Base-by-base conservation (phyloP, 208 protist genomes). In the Crithidia fasciculata region DNA sequence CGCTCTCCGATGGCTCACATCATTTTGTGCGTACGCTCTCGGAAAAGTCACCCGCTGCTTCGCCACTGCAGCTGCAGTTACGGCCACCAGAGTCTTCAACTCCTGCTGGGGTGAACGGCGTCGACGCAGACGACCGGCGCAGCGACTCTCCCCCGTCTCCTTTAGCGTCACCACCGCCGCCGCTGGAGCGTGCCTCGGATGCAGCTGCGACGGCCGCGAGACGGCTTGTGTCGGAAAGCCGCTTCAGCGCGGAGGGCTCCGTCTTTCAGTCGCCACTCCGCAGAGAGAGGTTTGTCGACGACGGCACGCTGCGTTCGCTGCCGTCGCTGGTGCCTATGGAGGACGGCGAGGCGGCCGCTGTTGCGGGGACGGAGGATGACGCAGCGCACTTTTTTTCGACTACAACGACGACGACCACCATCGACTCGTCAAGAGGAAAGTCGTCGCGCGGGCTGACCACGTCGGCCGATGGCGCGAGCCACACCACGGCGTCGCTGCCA, bases 371-470 rank as follows among this genome's bases (percentile, higher is more conserved):
- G 41, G 36, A 10, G 44, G 4, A 28, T 4, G 49, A 10, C 18
- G 45, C 45, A 45, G 62, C 39, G 19, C 52, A 39, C 37, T 2
- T 13, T 43, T 37, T 37, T 4, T 37, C 12, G 28, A 9, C 54
- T 0, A 18, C 28, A 1, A 28, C 28, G 0, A 28, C 28, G 0
- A 28, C 28, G 2, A 58, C 16, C 54, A 62, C 57, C 10, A 47
- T 41, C 5, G 36, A n/a, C n/a, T 57, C 74, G 0, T 79, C 74
- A n/a, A 36, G 61, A 5, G 67, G 74, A 15, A 61, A 54, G 60
- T 80, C 74, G 13, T 80, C 74, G 2, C 74, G 63, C 9, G 74
- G 74, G 15, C 28, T 80, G 67, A 70, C 68, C 28, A 55, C 60
- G 8, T 80, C 74, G 4, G 49, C 50, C 0, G 68, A 47, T 13